Conservation (phyloP, 129 eudicot genomes). For the Tagetes patula region DNA sequence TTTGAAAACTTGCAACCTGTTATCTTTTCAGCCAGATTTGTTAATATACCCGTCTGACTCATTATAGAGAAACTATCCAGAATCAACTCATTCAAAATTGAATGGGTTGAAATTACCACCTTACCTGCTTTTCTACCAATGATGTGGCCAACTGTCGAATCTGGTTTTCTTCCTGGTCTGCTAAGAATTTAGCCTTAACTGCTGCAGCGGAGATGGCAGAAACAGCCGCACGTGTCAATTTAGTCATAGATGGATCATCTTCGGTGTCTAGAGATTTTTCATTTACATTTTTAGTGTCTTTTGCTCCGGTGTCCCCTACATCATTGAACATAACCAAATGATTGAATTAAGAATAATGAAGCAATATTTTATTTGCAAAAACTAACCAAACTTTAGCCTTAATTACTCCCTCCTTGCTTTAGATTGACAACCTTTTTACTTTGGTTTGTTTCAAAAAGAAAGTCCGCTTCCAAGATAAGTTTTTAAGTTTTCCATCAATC, state of each 20-base stretch:
- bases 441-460: neutral
- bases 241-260: slow-evolving; percentile 40
- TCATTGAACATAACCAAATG: slow-evolving; percentile 14
- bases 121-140: slow-evolving; percentile 90
- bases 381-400: neutral
- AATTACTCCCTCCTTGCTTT: neutral
- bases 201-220: slow-evolving; percentile 94
- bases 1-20: neutral
- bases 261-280: slow-evolving; percentile 29
- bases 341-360: neutral
- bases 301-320: slow-evolving; percentile 44
- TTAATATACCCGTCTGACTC: neutral
- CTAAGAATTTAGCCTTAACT: slow-evolving; percentile 85
- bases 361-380: neutral
- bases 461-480: neutral
- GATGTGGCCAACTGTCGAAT: slow-evolving; percentile 69
- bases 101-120: neutral
- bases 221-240: slow-evolving; percentile 72
- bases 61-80: neutral
- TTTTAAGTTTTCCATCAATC: neutral
- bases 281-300: slow-evolving; percentile 30
- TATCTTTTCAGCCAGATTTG: neutral
- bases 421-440: neutral
- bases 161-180: slow-evolving; percentile 88
- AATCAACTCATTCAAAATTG: neutral